These are phyloP conservation scores for Penicillium salamii DNA, from an alignment of 495 filamentous ascomycete species.

Conservation along the genomic window DNA sequence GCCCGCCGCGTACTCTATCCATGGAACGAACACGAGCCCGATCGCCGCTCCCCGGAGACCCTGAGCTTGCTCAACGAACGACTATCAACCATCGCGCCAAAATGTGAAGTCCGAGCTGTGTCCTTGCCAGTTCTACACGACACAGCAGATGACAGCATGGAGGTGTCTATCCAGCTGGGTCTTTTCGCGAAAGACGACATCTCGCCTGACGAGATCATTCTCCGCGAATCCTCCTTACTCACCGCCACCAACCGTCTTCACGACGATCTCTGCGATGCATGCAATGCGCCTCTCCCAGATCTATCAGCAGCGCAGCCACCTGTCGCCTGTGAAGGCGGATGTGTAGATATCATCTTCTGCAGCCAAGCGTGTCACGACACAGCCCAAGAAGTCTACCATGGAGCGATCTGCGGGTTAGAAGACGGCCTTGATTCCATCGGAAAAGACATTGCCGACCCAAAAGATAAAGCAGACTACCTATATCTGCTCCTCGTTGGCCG, in stretches of 20 bases:
- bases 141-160: slow-evolving; percentile 25
- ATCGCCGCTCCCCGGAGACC: slow-evolving; percentile 70
- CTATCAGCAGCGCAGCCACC: slow-evolving; percentile 44
- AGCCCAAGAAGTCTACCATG: slow-evolving; percentile 78
- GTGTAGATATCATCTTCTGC: slow-evolving; percentile 86
- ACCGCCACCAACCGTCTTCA: slow-evolving; percentile 80
- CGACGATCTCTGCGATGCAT: slow-evolving; percentile 81
- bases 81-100: slow-evolving; percentile 62
- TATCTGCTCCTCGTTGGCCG: slow-evolving; percentile 79
- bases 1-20: slow-evolving; percentile 88
- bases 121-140: slow-evolving; percentile 66
- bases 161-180: slow-evolving; percentile 68
- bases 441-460: slow-evolving; percentile 67
- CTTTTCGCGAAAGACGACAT: slow-evolving; percentile 86
- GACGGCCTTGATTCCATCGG: slow-evolving; percentile 76
- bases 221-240: slow-evolving; percentile 74
- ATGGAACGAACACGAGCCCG: slow-evolving; percentile 88
- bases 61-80: slow-evolving; percentile 64
- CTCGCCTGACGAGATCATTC: slow-evolving; percentile 67
- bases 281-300: slow-evolving; percentile 69
- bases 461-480: slow-evolving; percentile 69
- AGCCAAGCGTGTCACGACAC: slow-evolving; percentile 64
- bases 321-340: slow-evolving; percentile 63
- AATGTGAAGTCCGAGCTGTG: slow-evolving; percentile 67
- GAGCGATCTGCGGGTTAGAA: slow-evolving; percentile 73